A percentile compares a stretch with the other conserved stretches of the same genome.
Conservation (phyloP, 1,139 yeast genomes). For the Pichia sp. region DNA sequence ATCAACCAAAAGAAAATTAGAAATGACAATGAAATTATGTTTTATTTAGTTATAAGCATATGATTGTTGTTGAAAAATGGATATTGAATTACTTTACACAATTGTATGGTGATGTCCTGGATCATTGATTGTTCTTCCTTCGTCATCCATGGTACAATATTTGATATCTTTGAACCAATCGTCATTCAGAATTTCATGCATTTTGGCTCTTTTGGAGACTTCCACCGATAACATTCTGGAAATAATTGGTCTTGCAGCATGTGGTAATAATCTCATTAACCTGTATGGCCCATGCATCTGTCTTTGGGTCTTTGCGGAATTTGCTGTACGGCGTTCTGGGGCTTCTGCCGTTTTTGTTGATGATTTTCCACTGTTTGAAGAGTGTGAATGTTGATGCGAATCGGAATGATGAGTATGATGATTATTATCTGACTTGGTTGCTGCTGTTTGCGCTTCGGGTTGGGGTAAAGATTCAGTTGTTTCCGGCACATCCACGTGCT, state of each 20-base stretch:
- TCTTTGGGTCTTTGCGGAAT: constrained; percentile 21
- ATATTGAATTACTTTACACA: constrained; percentile 16
- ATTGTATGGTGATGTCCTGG: constrained; percentile 51
- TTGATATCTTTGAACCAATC: constrained; percentile 68
- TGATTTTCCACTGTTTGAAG: background rate
- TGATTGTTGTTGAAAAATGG: background rate
- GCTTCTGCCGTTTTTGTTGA: constrained; percentile 7
- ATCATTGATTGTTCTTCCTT: constrained; percentile 36
- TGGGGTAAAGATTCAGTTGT: background rate
- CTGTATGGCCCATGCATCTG: constrained; percentile 76
- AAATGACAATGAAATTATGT: no score
- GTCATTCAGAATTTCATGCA: constrained; percentile 67
- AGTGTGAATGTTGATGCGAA: background rate
- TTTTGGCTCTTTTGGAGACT: constrained; percentile 61
- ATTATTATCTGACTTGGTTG: background rate
- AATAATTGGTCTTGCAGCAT: constrained; percentile 82
- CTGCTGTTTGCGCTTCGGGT: background rate
- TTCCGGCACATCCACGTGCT: background rate
- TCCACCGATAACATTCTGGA: constrained; percentile 69
- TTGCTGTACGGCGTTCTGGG: constrained; percentile 26
- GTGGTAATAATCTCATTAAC: constrained; percentile 81
- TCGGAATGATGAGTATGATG: background rate
- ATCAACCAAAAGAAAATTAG: no score
- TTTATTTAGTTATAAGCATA: no score
- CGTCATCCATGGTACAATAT: constrained; percentile 36